phyloP scores from a whole-genome alignment of 768 basidiomycete genomes.

The Suillus variegatus region DNA sequence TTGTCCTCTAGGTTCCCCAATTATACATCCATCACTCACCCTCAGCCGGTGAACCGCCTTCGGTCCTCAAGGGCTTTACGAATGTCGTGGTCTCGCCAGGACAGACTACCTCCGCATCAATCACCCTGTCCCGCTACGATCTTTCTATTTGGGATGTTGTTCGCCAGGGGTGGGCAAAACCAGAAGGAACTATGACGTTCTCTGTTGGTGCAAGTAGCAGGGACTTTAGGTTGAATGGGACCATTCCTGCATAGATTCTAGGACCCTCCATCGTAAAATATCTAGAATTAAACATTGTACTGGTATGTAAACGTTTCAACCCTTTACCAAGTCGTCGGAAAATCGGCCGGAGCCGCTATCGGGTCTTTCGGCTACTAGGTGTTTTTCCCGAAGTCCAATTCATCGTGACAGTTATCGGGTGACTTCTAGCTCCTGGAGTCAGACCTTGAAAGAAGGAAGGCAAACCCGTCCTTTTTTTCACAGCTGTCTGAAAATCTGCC shows the following conservation, averaged over 20 bases:
- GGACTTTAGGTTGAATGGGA: slow-evolving; percentile 55
- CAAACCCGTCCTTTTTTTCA: background rate
- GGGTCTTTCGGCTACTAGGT: background rate
- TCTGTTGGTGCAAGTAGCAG: slow-evolving; percentile 72
- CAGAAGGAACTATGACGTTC: slow-evolving; percentile 61
- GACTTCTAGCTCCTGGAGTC: too few species aligned
- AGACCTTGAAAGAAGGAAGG: too few species aligned
- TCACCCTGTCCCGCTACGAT: slow-evolving; percentile 69
- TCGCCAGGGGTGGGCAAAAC: slow-evolving; percentile 74
- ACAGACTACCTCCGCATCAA: slow-evolving; percentile 45
- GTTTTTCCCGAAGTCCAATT: too few species aligned
- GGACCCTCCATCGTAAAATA: background rate
- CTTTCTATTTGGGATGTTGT: slow-evolving; percentile 76
- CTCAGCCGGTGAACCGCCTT: slow-evolving; percentile 69
- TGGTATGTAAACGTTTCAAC: background rate
- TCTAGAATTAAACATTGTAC: background rate
- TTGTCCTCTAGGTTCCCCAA: slow-evolving; percentile 58
- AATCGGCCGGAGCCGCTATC: background rate
- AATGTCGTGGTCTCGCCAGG: slow-evolving; percentile 53
- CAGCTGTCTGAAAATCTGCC: background rate
- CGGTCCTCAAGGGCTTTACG: slow-evolving; percentile 69
- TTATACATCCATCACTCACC: slow-evolving; percentile 71
- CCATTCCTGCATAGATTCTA: slow-evolving; percentile 19
- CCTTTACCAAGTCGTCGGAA: background rate
- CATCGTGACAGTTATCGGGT: too few species aligned